A percentile compares a stretch with the other conserved stretches of the same genome.
phyloP scores from a whole-genome alignment of 495 filamentous ascomycete genomes.

The Aspergillus campestris region DNA sequence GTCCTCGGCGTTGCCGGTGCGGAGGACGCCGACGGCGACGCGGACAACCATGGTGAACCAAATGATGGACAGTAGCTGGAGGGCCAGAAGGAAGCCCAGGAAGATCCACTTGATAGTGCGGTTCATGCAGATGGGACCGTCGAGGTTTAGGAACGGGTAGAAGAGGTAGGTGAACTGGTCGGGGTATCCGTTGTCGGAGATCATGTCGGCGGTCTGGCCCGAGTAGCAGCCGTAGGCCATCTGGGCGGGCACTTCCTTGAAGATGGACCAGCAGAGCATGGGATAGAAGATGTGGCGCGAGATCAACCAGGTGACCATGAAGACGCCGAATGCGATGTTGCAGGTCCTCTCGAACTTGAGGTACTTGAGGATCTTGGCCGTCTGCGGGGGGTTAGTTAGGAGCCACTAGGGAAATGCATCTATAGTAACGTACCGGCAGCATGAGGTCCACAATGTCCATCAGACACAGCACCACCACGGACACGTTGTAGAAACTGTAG shows the following conservation, averaged over 20 bases:
- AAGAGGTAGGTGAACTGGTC: constrained; percentile 52
- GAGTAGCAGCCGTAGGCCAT: constrained; percentile 67
- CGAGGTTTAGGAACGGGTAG: constrained; percentile 58
- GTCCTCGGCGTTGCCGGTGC: constrained; percentile 75
- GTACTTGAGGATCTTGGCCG: constrained; percentile 95
- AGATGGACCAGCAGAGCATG: constrained; percentile 71
- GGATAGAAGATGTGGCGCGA: constrained; percentile 77
- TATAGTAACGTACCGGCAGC: constrained; percentile 58
- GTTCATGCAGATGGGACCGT: constrained; percentile 71
- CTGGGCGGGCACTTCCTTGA: constrained; percentile 51
- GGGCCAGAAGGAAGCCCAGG: constrained; percentile 60
- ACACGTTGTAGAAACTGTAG: constrained; percentile 76
- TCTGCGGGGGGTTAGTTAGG: constrained; percentile 38
- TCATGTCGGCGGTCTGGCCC: constrained; percentile 45
- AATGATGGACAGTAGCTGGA: constrained; percentile 74
- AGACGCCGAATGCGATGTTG: constrained; percentile 77
- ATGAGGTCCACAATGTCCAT: constrained; percentile 94
- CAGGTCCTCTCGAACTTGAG: constrained; percentile 63
- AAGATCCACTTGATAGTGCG: constrained; percentile 63
- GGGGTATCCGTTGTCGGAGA: constrained; percentile 47
- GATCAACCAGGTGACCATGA: constrained; percentile 78
- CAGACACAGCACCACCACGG: constrained; percentile 77
- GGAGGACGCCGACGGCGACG: constrained; percentile 68
- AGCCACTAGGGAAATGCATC: too few species aligned
- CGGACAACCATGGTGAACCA: constrained; percentile 87